Percentiles rank a stretch among this genome's conserved stretches.
Conservation (phyloP, 1,284 basidiomycete genomes). For the Ceratobasidium sp. region DNA sequence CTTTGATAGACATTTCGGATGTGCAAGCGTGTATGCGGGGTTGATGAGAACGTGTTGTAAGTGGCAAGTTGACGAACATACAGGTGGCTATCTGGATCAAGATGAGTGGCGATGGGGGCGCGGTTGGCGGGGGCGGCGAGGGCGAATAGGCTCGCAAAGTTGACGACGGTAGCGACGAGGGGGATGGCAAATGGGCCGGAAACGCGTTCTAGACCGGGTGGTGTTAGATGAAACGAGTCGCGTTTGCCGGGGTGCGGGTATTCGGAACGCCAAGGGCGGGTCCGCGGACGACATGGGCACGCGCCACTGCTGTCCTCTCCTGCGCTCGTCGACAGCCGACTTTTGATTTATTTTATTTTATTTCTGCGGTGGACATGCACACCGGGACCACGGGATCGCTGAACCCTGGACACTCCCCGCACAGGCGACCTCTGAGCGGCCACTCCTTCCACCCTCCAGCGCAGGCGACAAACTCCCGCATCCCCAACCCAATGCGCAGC, state of each 20-base stretch:
- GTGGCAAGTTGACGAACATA: not conserved
- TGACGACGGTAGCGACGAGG: not conserved
- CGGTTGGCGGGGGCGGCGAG: not conserved
- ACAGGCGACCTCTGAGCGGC: not conserved
- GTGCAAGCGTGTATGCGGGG: not conserved
- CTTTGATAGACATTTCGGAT: not conserved
- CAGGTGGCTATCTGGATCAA: not conserved
- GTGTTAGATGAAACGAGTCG: not conserved
- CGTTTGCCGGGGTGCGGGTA: not conserved
- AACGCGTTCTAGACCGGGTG: not conserved
- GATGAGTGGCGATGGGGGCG: constrained; percentile 15
- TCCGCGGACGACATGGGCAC: not conserved
- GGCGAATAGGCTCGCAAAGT: not conserved
- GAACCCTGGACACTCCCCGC: constrained; percentile 7
- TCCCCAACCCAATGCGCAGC: constrained; percentile 2
- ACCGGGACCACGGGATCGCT: not conserved
- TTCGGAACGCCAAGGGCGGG: not conserved
- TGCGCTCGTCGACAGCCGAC: too few species aligned
- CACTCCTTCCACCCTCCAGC: not conserved
- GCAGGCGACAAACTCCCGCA: not conserved
- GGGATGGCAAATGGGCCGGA: not conserved
- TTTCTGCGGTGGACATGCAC: not conserved
- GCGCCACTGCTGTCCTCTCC: not conserved
- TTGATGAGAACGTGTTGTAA: not conserved
- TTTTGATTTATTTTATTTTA: not conserved